Percentiles rank a stretch among this genome's conserved stretches.
Evolutionary conservation across 345 rosid species (phyloP).

Genomic region (Gossypium ekmanianum): DNA sequence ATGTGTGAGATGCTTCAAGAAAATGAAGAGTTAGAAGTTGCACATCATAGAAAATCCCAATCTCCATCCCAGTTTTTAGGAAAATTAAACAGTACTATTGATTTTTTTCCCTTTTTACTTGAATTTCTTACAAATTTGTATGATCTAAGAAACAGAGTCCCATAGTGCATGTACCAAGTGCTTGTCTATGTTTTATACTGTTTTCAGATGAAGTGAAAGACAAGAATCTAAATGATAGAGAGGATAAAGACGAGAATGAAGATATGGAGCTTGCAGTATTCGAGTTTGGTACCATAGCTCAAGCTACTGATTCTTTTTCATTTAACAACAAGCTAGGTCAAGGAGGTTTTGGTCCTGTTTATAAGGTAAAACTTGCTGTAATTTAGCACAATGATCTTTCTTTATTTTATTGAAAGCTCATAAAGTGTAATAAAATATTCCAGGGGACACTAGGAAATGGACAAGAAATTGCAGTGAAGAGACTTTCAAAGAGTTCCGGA

Average conservation of each 20-base stretch:
- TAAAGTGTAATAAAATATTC: neutral
- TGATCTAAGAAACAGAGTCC: neutral
- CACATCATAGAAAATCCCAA: too few relatives aligned
- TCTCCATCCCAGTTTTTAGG: neutral
- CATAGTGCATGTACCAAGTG: neutral
- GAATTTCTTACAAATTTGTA: too few relatives aligned
- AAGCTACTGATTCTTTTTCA: slow-evolving; percentile 42
- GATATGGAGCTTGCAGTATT: slow-evolving; percentile 26
- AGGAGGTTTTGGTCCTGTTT: slow-evolving; percentile 61
- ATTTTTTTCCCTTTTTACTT: neutral
- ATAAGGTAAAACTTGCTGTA: slow-evolving; percentile 35
- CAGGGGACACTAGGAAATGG: slow-evolving; percentile 43
- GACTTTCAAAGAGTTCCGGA: slow-evolving; percentile 39
- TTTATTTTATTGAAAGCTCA: neutral
- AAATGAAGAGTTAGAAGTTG: too few relatives aligned
- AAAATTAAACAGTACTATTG: neutral
- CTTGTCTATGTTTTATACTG: too few relatives aligned
- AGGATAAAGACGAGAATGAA: neutral
- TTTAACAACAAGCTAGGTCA: slow-evolving; percentile 38
- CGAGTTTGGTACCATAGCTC: slow-evolving; percentile 15
- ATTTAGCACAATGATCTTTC: neutral
- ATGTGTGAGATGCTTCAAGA: too few relatives aligned
- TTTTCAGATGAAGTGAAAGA: neutral
- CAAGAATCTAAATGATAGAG: neutral
- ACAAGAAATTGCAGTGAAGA: slow-evolving; percentile 48